phyloP scores from a whole-genome alignment of 1,284 basidiomycete species.

The Cutaneotrichosporon sp. region DNA sequence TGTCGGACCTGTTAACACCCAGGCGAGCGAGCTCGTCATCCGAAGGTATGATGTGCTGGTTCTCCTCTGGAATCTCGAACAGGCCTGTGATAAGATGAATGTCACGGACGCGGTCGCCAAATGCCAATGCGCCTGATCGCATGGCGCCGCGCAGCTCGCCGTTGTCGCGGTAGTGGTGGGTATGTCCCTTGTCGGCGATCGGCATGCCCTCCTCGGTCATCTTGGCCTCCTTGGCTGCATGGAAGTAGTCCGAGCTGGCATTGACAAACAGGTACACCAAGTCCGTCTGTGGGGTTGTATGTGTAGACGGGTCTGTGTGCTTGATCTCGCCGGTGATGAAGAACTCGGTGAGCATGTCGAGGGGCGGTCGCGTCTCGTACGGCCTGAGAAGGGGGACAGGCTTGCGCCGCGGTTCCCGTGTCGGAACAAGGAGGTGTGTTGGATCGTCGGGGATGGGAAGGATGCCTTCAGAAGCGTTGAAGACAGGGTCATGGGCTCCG shows the following conservation, averaged over 20 bases:
- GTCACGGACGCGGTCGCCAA: conserved; percentile 27
- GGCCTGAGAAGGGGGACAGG: conserved; percentile 22
- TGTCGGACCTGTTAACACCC: conserved; percentile 9
- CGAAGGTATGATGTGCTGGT: conserved; percentile 8
- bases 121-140: conserved; percentile 32
- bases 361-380: conserved; percentile 20
- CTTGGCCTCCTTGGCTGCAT: conserved; percentile 26
- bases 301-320: not conserved
- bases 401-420: not conserved
- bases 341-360: conserved; percentile 23
- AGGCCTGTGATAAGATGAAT: conserved; percentile 45
- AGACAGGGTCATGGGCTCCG: not conserved
- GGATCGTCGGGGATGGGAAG: conserved; percentile 14
- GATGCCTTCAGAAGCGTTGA: conserved; percentile 1
- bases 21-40: conserved; percentile 10
- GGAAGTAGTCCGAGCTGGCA: conserved; percentile 34
- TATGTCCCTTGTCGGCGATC: conserved; percentile 19
- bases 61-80: conserved; percentile 26
- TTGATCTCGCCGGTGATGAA: conserved; percentile 25
- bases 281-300: conserved; percentile 28
- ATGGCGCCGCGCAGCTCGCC: conserved; percentile 46
- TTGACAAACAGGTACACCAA: conserved; percentile 48
- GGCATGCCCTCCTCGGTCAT: conserved; percentile 28
- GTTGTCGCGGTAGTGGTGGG: conserved; percentile 44
- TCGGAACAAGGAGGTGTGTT: conserved; percentile 28